Evolutionary conservation across 352 stramenopile genomes (phyloP), one percentile per base, ranked within the genome.

Genomic region (Phytophthora pistaciae): DNA sequence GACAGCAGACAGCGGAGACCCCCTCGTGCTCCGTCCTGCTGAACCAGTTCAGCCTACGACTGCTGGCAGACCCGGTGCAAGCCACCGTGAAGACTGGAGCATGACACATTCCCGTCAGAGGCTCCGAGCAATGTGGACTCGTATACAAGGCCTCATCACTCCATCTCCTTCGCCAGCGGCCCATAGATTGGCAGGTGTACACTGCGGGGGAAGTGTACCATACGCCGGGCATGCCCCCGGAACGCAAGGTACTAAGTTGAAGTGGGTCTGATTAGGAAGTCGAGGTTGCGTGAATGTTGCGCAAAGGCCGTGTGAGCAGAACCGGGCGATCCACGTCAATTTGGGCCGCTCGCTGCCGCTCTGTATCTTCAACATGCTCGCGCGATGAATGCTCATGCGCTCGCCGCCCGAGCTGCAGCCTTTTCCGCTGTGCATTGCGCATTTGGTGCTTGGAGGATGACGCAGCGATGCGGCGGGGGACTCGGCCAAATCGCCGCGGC

Each of bases 101-200:
- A 62, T 70, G 64, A 71, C 56, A 27, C 56, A 54, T 71, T 66
- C 36, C 48, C 48, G 64, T 71, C 64, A 60, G 54, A 53, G 55
- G 10, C 36, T 33, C 8, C 5, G 16, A 48, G 44, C 42, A 11
- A 56, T 29, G 20, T 44, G 38, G 56, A 20, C 14, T 56, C n/a
- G 21, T 16, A 29, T 53, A 72, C 66, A 59, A 56, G 59, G 58
- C 59, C 59, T 68, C 59, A 59, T 72, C 59, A 72, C 58, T 67
- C 40, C 10, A 61, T 23, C 40, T n/a, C 31, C 8, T 23, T 59
- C 10, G 2, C 16, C 9, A 27, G 25, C 25, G 25, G 25, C 13
- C 48, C 48, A 55, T 8, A 33, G 3, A 29, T 20, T 50, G 38
- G 21, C 21, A 21, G 10, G 48, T 1, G 38, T 46, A n/a, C n/a